Percentiles rank a stretch among this genome's conserved stretches.
These are phyloP conservation scores for Trichoderma virens DNA, from an alignment of 495 filamentous ascomycete genomes.

Conservation along the genomic window DNA sequence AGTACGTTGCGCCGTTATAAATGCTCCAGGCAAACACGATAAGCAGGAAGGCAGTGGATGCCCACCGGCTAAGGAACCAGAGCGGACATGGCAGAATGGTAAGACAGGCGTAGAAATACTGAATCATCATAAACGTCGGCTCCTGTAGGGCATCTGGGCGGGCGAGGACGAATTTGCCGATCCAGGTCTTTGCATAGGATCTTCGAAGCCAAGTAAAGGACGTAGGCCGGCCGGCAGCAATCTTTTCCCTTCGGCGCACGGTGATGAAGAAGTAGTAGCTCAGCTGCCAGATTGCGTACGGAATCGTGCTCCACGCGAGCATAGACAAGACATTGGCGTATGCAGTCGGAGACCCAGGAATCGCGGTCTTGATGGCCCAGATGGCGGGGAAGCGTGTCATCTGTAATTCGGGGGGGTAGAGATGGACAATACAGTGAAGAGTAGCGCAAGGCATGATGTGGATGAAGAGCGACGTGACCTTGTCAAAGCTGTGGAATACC, in stretches of 20 bases:
- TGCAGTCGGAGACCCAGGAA: constrained; percentile 60
- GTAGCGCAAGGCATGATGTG: constrained; percentile 97
- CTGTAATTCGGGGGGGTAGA: constrained; percentile 57
- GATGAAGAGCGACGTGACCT: constrained; percentile 92
- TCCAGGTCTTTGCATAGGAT: constrained; percentile 79
- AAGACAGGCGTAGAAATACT: constrained; percentile 79
- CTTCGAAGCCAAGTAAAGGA: constrained; percentile 95
- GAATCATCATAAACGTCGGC: constrained; percentile 89
- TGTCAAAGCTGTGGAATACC: constrained; percentile 96
- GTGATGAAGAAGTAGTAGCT: constrained; percentile 90
- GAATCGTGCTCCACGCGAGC: constrained; percentile 88
- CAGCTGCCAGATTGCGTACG: constrained; percentile 89
- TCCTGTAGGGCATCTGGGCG: constrained; percentile 74
- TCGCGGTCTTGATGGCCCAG: constrained; percentile 69
- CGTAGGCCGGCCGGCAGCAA: constrained; percentile 89
- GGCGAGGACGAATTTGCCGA: constrained; percentile 74
- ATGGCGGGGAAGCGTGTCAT: constrained; percentile 76
- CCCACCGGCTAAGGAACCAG: constrained; percentile 89
- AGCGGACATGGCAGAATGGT: constrained; percentile 93
- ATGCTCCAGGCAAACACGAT: constrained; percentile 83
- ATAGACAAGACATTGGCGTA: constrained; percentile 72
- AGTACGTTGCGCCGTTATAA: constrained; percentile 93
- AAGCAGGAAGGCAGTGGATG: constrained; percentile 66
- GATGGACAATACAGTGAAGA: constrained; percentile 84
- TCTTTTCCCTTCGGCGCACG: constrained; percentile 84